Evolutionary conservation across 78 protist genomes (phyloP).

Genomic region (Paulinella micropora): DNA sequence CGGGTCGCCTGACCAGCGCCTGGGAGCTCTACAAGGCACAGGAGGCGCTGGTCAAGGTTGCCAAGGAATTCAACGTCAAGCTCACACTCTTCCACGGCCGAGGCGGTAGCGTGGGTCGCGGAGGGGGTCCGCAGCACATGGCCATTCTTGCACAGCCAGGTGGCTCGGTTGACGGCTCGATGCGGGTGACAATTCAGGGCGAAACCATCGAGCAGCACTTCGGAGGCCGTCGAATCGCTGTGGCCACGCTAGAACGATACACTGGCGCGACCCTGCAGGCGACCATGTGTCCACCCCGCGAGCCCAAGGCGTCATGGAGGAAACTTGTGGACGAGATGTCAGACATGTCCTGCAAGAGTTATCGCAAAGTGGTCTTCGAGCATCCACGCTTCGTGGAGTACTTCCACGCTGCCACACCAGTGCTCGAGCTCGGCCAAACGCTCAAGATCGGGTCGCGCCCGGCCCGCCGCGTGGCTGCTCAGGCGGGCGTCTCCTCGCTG

Average conservation of each 20-base stretch:
- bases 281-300: too few relatives aligned
- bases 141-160: slow-evolving; percentile 56
- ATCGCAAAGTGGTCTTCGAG: too few relatives aligned
- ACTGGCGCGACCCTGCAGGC: too few relatives aligned
- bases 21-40: slow-evolving; percentile 46
- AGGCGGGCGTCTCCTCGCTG: slow-evolving; percentile 30
- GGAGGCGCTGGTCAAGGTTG: slow-evolving; percentile 24
- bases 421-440: background rate
- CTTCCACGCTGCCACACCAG: too few relatives aligned
- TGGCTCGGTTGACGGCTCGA: slow-evolving; percentile 26
- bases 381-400: too few relatives aligned
- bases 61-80: background rate
- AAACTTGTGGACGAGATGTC: too few relatives aligned
- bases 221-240: too few relatives aligned
- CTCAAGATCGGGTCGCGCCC: slow-evolving; percentile 52
- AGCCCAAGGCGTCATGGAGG: too few relatives aligned
- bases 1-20: slow-evolving; percentile 40
- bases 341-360: too few relatives aligned
- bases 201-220: too few relatives aligned
- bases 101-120: slow-evolving; percentile 47
- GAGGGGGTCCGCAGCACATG: slow-evolving; percentile 50
- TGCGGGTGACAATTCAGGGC: slow-evolving; percentile 60
- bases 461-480: slow-evolving; percentile 8
- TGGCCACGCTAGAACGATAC: too few relatives aligned
- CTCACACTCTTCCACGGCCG: background rate